Evolutionary conservation across 192 early-diverging fungal genomes (phyloP).

Genomic region (Pilaira anomala): DNA sequence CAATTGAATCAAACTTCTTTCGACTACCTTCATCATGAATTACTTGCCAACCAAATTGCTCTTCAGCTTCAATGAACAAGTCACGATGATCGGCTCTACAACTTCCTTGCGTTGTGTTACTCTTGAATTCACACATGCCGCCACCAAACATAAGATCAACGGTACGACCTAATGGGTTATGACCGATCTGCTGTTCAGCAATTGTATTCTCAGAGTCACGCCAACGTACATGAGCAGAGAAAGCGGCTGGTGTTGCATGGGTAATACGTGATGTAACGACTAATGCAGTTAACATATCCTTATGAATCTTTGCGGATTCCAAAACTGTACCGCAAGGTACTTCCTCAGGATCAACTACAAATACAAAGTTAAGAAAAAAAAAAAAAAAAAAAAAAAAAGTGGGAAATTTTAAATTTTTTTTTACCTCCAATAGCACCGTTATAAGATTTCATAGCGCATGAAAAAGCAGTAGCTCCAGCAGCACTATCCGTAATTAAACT

Average conservation of each 20-base stretch:
- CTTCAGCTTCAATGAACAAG: conserved; percentile 33
- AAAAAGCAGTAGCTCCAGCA: conserved; percentile 58
- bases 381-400: background rate
- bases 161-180: conserved; percentile 26
- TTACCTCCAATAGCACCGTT: conserved; percentile 53
- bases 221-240: conserved; percentile 50
- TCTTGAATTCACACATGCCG: conserved; percentile 47
- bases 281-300: conserved; percentile 45
- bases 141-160: conserved; percentile 58
- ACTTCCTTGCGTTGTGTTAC: conserved; percentile 23
- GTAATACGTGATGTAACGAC: conserved; percentile 60
- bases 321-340: conserved; percentile 56
- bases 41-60: conserved; percentile 20
- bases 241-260: conserved; percentile 58
- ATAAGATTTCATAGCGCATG: conserved; percentile 51
- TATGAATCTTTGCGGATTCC: conserved; percentile 54
- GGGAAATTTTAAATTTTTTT: background rate
- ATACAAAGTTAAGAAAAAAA: background rate
- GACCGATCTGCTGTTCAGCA: conserved; percentile 49
- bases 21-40: background rate
- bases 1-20: conserved; percentile 23
- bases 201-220: conserved; percentile 55
- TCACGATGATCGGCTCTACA: conserved; percentile 45
- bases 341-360: conserved; percentile 31
- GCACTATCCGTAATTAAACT: conserved; percentile 59